A percentile compares a stretch with the other conserved stretches of the same genome.
Conservation (phyloP, 2,329 filamentous ascomycete species). For the Colletotrichum tropicale region DNA sequence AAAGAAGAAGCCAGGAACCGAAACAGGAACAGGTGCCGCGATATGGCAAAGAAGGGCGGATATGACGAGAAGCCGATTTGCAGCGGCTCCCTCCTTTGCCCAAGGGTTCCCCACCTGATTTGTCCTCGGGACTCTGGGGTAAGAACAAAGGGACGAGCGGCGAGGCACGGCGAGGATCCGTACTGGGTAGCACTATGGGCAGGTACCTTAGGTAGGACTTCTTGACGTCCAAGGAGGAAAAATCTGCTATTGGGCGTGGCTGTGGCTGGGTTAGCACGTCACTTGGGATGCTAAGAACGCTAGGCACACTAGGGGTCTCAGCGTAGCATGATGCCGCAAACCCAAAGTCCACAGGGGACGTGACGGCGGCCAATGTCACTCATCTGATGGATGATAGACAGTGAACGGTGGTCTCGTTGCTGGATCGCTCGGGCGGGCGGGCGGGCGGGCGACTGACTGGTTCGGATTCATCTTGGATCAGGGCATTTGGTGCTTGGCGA, state of each 20-base stretch:
- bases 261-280: slow-evolving; percentile 10
- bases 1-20: neutral
- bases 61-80: neutral
- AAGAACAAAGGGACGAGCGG: slow-evolving; percentile 8
- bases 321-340: neutral
- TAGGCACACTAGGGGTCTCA: slow-evolving; percentile 2
- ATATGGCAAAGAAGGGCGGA: neutral
- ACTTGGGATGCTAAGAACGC: neutral
- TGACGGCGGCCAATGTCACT: neutral
- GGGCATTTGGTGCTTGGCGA: neutral
- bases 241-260: slow-evolving; percentile 1
- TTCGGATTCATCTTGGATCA: neutral
- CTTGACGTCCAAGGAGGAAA: neutral
- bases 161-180: neutral
- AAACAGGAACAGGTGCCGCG: neutral
- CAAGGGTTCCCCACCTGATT: neutral
- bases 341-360: neutral
- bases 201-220: no score
- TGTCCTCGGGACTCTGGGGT: neutral
- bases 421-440: neutral
- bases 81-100: neutral
- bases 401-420: neutral
- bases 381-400: neutral
- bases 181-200: no score
- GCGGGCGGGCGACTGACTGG: neutral